A percentile compares a stretch with the other conserved stretches of the same genome.
These are phyloP conservation scores for Rhynchosporium graminicola DNA, from an alignment of 2,329 filamentous ascomycete genomes.

Conservation along the genomic window DNA sequence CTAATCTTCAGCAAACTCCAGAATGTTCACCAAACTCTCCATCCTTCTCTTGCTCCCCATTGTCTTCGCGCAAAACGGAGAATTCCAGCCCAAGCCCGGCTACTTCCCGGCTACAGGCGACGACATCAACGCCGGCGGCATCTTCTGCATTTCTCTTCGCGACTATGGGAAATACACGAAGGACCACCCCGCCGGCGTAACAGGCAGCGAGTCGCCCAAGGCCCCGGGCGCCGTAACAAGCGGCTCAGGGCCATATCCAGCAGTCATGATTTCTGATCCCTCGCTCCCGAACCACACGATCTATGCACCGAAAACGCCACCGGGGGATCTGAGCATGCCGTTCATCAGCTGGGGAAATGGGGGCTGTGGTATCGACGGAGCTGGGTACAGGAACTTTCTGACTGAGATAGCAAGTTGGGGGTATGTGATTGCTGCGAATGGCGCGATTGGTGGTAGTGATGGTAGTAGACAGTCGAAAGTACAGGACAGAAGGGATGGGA, in stretches of 20 bases:
- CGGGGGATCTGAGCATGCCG: constrained; percentile 4
- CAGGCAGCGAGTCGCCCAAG: constrained; percentile 18
- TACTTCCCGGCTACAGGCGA: constrained; percentile 18
- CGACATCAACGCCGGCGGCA: constrained; percentile 19
- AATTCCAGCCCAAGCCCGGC: constrained; percentile 17
- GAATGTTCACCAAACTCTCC: not conserved
- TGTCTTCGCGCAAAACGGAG: not conserved
- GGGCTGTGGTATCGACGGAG: constrained; percentile 16
- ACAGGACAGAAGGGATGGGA: constrained; percentile 11
- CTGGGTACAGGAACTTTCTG: constrained; percentile 16
- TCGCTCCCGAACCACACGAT: constrained; percentile 20
- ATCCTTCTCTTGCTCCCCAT: not conserved
- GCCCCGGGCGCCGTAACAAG: constrained; percentile 14
- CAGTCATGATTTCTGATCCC: constrained; percentile 12
- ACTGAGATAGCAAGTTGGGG: constrained; percentile 20
- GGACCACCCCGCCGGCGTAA: not conserved
- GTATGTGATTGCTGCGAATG: constrained; percentile 21
- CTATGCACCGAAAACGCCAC: constrained; percentile 18
- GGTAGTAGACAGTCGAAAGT: constrained; percentile 11
- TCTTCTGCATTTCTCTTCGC: constrained; percentile 12
- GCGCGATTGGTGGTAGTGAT: constrained; percentile 5
- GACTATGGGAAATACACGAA: constrained; percentile 11
- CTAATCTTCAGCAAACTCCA: not conserved
- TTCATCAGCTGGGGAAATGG: constrained; percentile 16
- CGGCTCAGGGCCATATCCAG: constrained; percentile 20